These are phyloP conservation scores for Striga asiatica DNA, from an alignment of 257 asterid genomes.

Conservation along the genomic window DNA sequence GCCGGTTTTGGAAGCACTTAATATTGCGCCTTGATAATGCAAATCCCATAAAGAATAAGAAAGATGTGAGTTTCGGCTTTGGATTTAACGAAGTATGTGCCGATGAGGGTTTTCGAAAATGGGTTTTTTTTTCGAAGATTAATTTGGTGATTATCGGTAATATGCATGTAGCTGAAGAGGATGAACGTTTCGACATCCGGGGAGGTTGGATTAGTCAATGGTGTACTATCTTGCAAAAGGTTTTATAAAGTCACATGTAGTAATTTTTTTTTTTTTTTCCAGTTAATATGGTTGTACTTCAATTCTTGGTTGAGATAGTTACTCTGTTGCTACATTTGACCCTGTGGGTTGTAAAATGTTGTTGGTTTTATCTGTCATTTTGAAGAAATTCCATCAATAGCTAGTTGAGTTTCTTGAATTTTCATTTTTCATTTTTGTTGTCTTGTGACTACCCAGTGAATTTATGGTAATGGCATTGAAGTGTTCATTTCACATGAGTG, in stretches of 20 bases:
- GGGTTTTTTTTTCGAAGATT: no score
- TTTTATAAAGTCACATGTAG: background rate
- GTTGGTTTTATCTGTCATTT: conserved; percentile 1
- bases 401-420: background rate
- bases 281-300: conserved; percentile 11
- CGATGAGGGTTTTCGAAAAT: background rate
- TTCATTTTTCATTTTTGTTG: background rate
- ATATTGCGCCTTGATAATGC: conserved; percentile 14
- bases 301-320: background rate
- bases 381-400: background rate
- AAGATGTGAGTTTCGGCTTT: background rate
- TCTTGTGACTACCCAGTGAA: no score
- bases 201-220: no score
- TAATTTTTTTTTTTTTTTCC: conserved; percentile 6
- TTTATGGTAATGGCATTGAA: no score
- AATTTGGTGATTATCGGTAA: no score
- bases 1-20: conserved; percentile 49
- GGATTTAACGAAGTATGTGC: background rate
- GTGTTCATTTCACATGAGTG: no score
- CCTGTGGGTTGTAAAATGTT: background rate
- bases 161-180: background rate
- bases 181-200: background rate
- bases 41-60: background rate
- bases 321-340: background rate
- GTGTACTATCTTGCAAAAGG: background rate